Evolutionary conservation across 176 grass and related monocot genomes (phyloP).

Genomic region (maize (Zea mays)): DNA sequence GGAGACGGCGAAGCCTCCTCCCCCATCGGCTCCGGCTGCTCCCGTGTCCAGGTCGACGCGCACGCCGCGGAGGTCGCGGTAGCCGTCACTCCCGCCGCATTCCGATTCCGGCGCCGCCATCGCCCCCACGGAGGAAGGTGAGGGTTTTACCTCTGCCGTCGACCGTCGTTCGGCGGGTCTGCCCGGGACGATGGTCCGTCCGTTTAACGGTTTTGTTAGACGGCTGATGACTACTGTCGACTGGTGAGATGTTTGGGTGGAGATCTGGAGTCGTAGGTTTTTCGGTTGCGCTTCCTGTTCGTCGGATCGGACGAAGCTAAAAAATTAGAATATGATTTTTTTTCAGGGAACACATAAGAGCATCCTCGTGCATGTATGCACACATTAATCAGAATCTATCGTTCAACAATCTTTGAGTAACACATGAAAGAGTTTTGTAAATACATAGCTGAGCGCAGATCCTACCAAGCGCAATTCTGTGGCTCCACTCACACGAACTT

Average conservation of each 20-base stretch:
- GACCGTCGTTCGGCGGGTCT: not conserved
- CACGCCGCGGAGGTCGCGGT: conserved; percentile 42
- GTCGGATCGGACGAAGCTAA: too few relatives aligned
- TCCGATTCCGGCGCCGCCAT: conserved; percentile 50
- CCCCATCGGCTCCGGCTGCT: conserved; percentile 8
- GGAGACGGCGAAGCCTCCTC: conserved; percentile 55
- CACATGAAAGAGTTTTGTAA: too few relatives aligned
- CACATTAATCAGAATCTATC: too few relatives aligned
- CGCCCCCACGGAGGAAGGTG: not conserved
- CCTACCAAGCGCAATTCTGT: too few relatives aligned
- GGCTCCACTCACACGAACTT: too few relatives aligned
- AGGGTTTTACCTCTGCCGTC: conserved; percentile 5
- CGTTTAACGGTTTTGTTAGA: conserved; percentile 22
- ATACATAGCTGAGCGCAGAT: too few relatives aligned
- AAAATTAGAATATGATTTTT: too few relatives aligned
- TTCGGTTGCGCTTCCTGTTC: too few relatives aligned
- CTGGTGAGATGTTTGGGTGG: not conserved
- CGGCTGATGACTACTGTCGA: not conserved
- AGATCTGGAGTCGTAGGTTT: too few relatives aligned
- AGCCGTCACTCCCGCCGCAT: conserved; percentile 29
- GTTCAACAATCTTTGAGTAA: too few relatives aligned
- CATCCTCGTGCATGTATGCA: too few relatives aligned
- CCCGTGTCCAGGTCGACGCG: conserved; percentile 36
- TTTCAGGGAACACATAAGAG: too few relatives aligned
- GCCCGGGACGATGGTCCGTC: conserved; percentile 10